Conservation (phyloP, 495 filamentous ascomycete species). For the Penicillium silybi region DNA sequence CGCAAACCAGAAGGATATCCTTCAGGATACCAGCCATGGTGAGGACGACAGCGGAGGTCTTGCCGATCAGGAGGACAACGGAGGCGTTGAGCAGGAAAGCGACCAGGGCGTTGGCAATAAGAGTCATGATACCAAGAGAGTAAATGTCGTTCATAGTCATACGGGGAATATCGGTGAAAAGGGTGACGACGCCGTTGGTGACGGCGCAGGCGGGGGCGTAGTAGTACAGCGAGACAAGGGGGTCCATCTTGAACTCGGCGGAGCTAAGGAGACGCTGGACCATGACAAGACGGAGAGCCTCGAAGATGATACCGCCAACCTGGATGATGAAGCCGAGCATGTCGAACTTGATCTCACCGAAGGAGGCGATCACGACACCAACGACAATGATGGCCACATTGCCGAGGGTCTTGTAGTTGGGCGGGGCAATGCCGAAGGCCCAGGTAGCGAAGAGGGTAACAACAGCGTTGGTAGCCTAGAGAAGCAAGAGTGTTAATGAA, state of each 20-base stretch:
- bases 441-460: conserved; percentile 78
- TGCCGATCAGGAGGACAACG: conserved; percentile 91
- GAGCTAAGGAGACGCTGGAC: conserved; percentile 80
- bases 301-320: conserved; percentile 71
- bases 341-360: conserved; percentile 86
- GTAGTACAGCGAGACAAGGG: conserved; percentile 88
- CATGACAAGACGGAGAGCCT: conserved; percentile 83
- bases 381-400: conserved; percentile 83
- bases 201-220: conserved; percentile 82
- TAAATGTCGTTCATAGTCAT: conserved; percentile 66
- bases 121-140: conserved; percentile 63
- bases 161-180: conserved; percentile 69
- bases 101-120: conserved; percentile 72
- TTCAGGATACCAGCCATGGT: conserved; percentile 95
- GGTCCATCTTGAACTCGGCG: conserved; percentile 92
- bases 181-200: conserved; percentile 72
- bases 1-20: conserved; percentile 85
- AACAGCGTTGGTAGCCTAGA: conserved; percentile 80
- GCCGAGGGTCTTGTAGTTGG: conserved; percentile 67
- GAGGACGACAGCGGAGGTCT: conserved; percentile 88
- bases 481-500: background rate
- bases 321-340: conserved; percentile 80
- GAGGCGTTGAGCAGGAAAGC: conserved; percentile 85
- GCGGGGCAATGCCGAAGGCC: conserved; percentile 65
- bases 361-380: conserved; percentile 79